Base-by-base conservation (phyloP, 2,329 filamentous ascomycete genomes). In the Xylariaceae sp. region DNA sequence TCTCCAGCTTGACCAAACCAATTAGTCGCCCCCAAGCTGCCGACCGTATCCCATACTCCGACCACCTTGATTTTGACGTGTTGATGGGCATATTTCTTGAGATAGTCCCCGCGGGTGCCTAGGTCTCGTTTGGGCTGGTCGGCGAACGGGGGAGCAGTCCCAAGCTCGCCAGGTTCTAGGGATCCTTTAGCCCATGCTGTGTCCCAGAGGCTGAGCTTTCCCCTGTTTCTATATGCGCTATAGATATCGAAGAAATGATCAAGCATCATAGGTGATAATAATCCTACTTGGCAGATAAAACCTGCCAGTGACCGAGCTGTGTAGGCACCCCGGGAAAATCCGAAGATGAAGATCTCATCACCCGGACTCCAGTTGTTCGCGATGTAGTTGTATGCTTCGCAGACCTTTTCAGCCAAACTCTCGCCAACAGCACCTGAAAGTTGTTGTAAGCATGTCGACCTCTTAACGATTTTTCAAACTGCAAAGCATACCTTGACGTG, bases 271-370 rank as follows among this genome's bases (percentile, higher is more conserved):
- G 39, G 41, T n/a, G 39, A 33, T 7, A 47, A 17, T 9, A 51
- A 27, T 6, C 49, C 49, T 40, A 51, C 38, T 17, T 51, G 39
- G 41, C 33, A 39, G 15, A 51, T 41, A 5, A 51, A 39, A 5
- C 44, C 49, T 6, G 49, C 49, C 2, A 51, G 9, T 4, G 49
- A 32, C 6, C 49, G 44, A n/a, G 49, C 49, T n/a, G 44, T 51
- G 30, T 51, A 51, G 12, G 49, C 49, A 7, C 49, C 49, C 3
- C 49, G 44, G 15, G 49, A 51, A 31, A 51, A 51, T 11, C 44
- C 49, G 30, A 51, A 51, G 7, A 33, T 39, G 36, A 51, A 47
- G 30, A 51, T 47, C 39, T 51, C 35, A 38, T 51, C 44, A 14
- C 44, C 49, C 14, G 40, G 49, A 22, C 30, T 30, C 40, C 42